Percentiles rank a stretch among this genome's conserved stretches.
Evolutionary conservation across 139 green algal genomes (phyloP).

Genomic region (Chlorella sp.): DNA sequence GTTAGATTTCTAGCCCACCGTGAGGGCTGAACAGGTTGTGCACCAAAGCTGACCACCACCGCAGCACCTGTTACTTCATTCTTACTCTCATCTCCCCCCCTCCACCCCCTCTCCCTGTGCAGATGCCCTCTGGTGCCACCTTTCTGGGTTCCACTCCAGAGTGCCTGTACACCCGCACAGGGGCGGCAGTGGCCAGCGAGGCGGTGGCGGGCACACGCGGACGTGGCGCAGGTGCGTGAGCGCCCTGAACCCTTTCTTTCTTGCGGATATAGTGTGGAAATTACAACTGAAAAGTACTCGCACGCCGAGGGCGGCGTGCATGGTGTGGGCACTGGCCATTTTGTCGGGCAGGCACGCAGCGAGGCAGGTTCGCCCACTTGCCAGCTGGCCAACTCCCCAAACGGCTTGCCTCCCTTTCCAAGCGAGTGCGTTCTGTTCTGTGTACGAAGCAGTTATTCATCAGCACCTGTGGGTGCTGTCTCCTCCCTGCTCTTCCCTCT

Average conservation of each 20-base stretch:
- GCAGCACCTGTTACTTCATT: neutral
- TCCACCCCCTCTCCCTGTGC: neutral
- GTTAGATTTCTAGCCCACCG: neutral
- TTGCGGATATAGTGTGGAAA: too few species aligned
- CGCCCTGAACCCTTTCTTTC: too few species aligned
- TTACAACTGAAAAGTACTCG: too few species aligned
- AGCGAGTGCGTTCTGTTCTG: neutral
- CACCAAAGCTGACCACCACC: neutral
- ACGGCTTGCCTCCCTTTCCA: neutral
- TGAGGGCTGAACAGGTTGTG: neutral
- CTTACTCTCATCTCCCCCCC: neutral
- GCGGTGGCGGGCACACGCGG: conserved; percentile 92
- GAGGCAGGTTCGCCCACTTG: too few species aligned
- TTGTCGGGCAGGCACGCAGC: too few species aligned
- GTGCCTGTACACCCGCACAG: conserved; percentile 87
- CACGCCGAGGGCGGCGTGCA: too few species aligned
- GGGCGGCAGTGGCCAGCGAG: conserved; percentile 80
- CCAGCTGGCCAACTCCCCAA: neutral
- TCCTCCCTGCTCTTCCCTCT: too few species aligned
- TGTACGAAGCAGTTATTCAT: neutral
- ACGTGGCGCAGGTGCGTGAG: conserved; percentile 50
- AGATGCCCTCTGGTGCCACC: conserved; percentile 61
- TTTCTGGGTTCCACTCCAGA: conserved; percentile 95
- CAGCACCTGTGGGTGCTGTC: neutral
- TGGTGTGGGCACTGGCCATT: neutral